Conservation (phyloP, 305 asterid species). For the Plantago coronopus region DNA sequence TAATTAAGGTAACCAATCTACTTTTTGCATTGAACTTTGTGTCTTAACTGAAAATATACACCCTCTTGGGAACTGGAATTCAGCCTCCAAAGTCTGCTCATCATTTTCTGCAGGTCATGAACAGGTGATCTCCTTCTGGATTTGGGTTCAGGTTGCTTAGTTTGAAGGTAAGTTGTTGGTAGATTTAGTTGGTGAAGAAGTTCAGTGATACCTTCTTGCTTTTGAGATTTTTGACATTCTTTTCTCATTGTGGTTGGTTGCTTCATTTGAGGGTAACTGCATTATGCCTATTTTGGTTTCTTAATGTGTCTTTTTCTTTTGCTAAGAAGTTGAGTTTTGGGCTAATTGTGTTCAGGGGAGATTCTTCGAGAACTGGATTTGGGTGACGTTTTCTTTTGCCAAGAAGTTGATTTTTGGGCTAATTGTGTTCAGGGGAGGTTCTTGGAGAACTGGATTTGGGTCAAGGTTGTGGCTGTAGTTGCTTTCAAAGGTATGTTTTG, state of each 20-base stretch:
- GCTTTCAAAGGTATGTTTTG: conserved; percentile 30
- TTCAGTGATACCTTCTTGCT: conserved; percentile 24
- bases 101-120: too few relatives aligned
- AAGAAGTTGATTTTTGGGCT: too few relatives aligned
- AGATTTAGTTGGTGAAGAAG: conserved; percentile 18
- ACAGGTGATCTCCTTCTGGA: too few relatives aligned
- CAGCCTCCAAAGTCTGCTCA: too few relatives aligned
- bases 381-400: too few relatives aligned
- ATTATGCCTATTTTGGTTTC: not conserved
- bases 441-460: conserved; percentile 18
- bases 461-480: conserved; percentile 21
- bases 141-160: conserved; percentile 40
- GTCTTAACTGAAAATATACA: too few relatives aligned
- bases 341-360: conserved; percentile 5
- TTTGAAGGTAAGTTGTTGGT: conserved; percentile 47
- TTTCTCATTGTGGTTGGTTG: conserved; percentile 31
- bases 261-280: conserved; percentile 38
- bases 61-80: too few relatives aligned
- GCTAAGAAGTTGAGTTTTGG: not conserved
- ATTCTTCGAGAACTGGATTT: conserved; percentile 17
- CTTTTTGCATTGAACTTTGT: not conserved
- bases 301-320: conserved; percentile 3
- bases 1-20: conserved; percentile 18
- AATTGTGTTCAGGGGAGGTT: conserved; percentile 8
- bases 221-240: conserved; percentile 1